phyloP scores from a whole-genome alignment of 345 rosid species.

The Salix purpurea region DNA sequence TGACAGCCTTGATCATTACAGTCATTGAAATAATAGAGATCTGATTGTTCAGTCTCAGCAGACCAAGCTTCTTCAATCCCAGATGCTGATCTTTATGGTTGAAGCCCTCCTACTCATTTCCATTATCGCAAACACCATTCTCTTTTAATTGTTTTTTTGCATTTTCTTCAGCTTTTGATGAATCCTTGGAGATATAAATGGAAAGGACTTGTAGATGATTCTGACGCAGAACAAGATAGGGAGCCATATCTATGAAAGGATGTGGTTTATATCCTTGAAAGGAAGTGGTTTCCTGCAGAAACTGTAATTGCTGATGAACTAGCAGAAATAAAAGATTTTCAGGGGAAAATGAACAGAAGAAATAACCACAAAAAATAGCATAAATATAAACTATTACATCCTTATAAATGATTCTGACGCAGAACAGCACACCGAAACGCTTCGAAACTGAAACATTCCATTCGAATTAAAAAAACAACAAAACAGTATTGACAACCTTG shows the following conservation, averaged over 20 bases:
- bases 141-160: too few relatives aligned
- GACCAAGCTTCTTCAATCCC: background rate
- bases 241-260: background rate
- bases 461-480: too few relatives aligned
- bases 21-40: background rate
- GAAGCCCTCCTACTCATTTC: too few relatives aligned
- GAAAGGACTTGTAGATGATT: background rate
- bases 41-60: background rate
- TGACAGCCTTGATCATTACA: background rate
- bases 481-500: too few relatives aligned
- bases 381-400: too few relatives aligned
- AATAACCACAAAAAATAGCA: background rate
- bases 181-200: too few relatives aligned
- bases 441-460: fast-evolving
- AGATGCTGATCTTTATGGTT: too few relatives aligned
- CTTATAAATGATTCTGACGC: too few relatives aligned
- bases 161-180: too few relatives aligned
- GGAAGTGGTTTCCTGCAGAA: background rate
- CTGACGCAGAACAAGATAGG: background rate
- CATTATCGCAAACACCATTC: too few relatives aligned
- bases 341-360: background rate
- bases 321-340: background rate
- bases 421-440: too few relatives aligned
- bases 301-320: background rate
- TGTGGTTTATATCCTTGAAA: background rate